Conservation (phyloP, 495 filamentous ascomycete species). For the Cercophora newfieldiana region DNA sequence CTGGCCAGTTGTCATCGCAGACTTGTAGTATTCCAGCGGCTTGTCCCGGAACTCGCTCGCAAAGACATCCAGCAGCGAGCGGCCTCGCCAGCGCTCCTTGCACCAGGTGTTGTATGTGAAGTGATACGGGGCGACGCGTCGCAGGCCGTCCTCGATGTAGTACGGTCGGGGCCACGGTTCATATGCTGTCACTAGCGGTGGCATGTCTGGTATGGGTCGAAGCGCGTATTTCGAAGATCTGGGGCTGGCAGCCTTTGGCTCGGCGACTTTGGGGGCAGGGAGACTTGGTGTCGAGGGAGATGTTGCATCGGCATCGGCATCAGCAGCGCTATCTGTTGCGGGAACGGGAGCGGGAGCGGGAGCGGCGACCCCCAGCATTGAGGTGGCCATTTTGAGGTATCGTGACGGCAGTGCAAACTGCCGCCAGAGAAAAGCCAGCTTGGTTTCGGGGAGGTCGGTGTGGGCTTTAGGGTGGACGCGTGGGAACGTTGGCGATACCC, state of each 20-base stretch:
- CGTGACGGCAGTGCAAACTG: constrained; percentile 6
- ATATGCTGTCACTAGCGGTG: not conserved
- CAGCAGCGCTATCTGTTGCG: constrained; percentile 26
- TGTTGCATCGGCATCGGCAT: not conserved
- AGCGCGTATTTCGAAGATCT: not conserved
- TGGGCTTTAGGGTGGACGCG: not conserved
- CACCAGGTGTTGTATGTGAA: constrained; percentile 93
- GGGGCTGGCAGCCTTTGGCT: too few relatives aligned
- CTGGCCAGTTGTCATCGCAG: constrained; percentile 74
- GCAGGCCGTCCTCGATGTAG: constrained; percentile 74
- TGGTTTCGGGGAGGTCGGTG: not conserved
- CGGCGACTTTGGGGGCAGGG: too few relatives aligned
- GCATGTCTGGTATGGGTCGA: not conserved
- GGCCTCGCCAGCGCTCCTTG: constrained; percentile 84
- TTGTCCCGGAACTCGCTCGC: constrained; percentile 83
- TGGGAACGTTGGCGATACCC: not conserved
- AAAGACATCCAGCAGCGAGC: constrained; percentile 76
- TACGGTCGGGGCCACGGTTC: constrained; percentile 71
- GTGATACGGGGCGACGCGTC: constrained; percentile 83
- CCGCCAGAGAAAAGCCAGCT: constrained; percentile 5
- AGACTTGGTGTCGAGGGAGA: not conserved
- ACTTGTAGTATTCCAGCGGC: constrained; percentile 79
- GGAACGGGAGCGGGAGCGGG: not conserved
- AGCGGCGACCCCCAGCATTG: not conserved
- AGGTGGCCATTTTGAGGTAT: constrained; percentile 1